Evolutionary conservation across 2,329 filamentous ascomycete genomes (phyloP), one percentile per base, ranked within the genome.

Genomic region (Zymoseptoria crescenta): DNA sequence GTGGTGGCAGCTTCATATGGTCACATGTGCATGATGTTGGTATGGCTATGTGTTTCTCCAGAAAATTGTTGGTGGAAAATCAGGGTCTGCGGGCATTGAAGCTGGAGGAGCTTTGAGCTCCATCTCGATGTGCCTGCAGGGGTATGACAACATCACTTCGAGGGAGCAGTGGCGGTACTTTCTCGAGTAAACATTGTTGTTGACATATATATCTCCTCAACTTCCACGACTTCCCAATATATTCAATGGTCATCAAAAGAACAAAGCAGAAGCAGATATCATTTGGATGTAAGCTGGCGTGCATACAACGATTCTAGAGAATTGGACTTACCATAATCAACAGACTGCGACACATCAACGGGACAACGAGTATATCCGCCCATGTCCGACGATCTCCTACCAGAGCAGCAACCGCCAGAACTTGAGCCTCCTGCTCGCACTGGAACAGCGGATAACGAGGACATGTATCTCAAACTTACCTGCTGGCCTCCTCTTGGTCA

Each of bases 401-500:
- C 71, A 2, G 70, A 73, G n/a, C 70, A 73, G 54, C 51, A 65
- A 30, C 70, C 72, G 19, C 68, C 70, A 10, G 61, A 66, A n/a
- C 52, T 52, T 20, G 64, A 64, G 49, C 59, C 69, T 20, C 60
- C 62, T 1, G 62, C 63, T 52, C 60, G 58, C 13, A 61, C 61
- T 8, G n/a, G 4, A 45, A 51, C 29, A 20, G 55, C 55, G 3
- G 55, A 61, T 19, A 55, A 59, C 28, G 61, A 65, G 55, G 62
- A 64, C 41, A 79, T 81, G 73, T 81, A 81, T 69, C 79, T 82
- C 21, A 77, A 79, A 62, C 73, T 87, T 13, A 81, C 79, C 4
- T 84, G 80, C 60, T 86, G 85, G 68, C 92, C 92, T 10, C 84
- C 90, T 1, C 74, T 96, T 55, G 89, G 87, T 1, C 88, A 92